Conservation (phyloP, 495 filamentous ascomycete species). For the Penicillium psychrofluorescens region DNA sequence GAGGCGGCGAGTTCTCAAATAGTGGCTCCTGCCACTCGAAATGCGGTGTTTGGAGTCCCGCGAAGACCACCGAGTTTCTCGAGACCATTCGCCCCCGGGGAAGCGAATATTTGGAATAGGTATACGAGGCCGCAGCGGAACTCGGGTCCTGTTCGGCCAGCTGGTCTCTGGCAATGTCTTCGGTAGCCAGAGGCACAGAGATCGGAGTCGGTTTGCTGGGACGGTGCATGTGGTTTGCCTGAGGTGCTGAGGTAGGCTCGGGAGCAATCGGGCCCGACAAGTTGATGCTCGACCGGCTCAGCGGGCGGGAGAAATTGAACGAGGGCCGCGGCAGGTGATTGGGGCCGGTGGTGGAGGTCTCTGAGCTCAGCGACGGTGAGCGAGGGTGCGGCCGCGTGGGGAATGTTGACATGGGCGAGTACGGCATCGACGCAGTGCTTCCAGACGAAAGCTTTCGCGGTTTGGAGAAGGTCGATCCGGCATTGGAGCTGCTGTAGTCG, state of each 20-base stretch:
- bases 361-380: slow-evolving; percentile 78
- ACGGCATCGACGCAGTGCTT: slow-evolving; percentile 53
- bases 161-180: slow-evolving; percentile 5
- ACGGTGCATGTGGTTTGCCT: slow-evolving; percentile 21
- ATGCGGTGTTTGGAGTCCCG: slow-evolving; percentile 51
- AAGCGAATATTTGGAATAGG: slow-evolving; percentile 74
- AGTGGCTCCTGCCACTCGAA: slow-evolving; percentile 55
- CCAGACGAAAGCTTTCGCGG: slow-evolving; percentile 57
- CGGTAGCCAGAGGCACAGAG: slow-evolving; percentile 22
- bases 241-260: slow-evolving; percentile 7
- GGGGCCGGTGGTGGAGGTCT: slow-evolving; percentile 54
- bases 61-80: slow-evolving; percentile 58
- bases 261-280: slow-evolving; percentile 37
- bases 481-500: slow-evolving; percentile 46
- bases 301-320: slow-evolving; percentile 88
- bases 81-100: slow-evolving; percentile 74
- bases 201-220: slow-evolving; percentile 33
- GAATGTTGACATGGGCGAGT: slow-evolving; percentile 58
- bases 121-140: slow-evolving; percentile 62
- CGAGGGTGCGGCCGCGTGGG: slow-evolving; percentile 45
- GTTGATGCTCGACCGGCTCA: slow-evolving; percentile 67
- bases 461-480: slow-evolving; percentile 44
- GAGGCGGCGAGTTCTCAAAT: slow-evolving; percentile 41
- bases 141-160: slow-evolving; percentile 27
- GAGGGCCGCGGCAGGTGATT: slow-evolving; percentile 60